Evolutionary conservation across 345 rosid species (phyloP), one percentile per base, ranked within the genome.

Genomic region (Barbarea vulgaris): DNA sequence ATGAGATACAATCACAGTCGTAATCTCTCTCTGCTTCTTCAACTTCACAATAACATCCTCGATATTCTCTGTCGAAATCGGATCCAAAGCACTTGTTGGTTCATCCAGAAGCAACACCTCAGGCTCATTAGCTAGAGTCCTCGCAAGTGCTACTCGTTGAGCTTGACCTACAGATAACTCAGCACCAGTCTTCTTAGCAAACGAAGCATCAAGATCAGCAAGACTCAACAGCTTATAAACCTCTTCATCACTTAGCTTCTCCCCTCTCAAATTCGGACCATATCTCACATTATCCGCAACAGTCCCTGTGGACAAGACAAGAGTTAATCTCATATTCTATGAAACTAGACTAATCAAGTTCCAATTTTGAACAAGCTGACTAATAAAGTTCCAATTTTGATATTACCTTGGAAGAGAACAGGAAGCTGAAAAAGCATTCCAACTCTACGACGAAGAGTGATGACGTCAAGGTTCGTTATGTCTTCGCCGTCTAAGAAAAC

Each of bases 371-470:
- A n/a, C n/a, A n/a, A n/a, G n/a, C n/a, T n/a, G n/a, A n/a, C n/a
- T n/a, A n/a, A n/a, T n/a, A n/a, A n/a, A n/a, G n/a, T n/a, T n/a
- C n/a, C 48, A 56, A 10, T 9, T 41, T 22, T 69, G 41, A 24
- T 18, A 9, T 44, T 55, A 93, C 98, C 98, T 83, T 91, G 81
- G 37, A 94, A 94, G 5, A 91, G 85, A 72, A 70, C 96, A 6
- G 98, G 98, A 44, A 87, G 85, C 90, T 93, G 98, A 75, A 94
- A 94, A 47, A 94, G 91, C 98, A 94, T 90, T 21, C 98, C 98
- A 9, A 94, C 97, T 74, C 84, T 84, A 61, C 95, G 88, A 67
- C 98, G 93, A 18, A 87, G 96, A 48, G 71, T 30, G 19, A 94
- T 84, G 39, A 94, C 98, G 34, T 90, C 96, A 19, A 88, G 80